Evolutionary conservation across 495 filamentous ascomycete genomes (phyloP).

Genomic region (Umbilicaria muhlenbergii): DNA sequence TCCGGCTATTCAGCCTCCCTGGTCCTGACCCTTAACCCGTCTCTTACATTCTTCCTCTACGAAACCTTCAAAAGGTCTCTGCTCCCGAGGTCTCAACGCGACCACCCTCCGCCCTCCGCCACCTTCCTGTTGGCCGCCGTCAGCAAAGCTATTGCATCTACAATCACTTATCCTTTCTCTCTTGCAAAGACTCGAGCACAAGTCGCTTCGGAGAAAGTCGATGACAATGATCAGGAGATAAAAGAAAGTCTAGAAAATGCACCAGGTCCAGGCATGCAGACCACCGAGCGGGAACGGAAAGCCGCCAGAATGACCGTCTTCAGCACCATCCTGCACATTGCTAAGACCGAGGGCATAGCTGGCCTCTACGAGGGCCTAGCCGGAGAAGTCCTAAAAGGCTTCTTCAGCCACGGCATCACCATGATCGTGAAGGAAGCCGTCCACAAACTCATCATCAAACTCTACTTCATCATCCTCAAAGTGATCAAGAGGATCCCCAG

Average conservation of each 20-base stretch:
- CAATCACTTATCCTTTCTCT: constrained; percentile 74
- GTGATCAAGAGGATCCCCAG: constrained; percentile 25
- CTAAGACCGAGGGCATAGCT: constrained; percentile 45
- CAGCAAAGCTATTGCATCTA: constrained; percentile 65
- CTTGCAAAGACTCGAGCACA: constrained; percentile 68
- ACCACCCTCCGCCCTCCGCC: constrained; percentile 33
- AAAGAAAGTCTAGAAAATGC: constrained; percentile 5
- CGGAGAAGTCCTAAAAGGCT: constrained; percentile 68
- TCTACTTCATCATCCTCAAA: constrained; percentile 37
- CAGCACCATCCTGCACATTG: constrained; percentile 44
- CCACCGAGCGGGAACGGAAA: neutral
- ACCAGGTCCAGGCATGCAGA: constrained; percentile 7
- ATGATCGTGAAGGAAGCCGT: constrained; percentile 76
- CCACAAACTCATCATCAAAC: constrained; percentile 55
- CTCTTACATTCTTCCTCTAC: constrained; percentile 74
- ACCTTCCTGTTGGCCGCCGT: constrained; percentile 67
- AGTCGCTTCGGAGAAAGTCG: constrained; percentile 19
- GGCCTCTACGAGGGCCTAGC: constrained; percentile 65
- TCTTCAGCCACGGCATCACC: constrained; percentile 77
- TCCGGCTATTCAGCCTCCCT: constrained; percentile 74
- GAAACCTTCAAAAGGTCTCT: constrained; percentile 46
- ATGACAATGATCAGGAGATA: constrained; percentile 4
- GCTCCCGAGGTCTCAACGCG: constrained; percentile 31
- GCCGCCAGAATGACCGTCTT: constrained; percentile 37
- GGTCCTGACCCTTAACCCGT: constrained; percentile 73